These are phyloP conservation scores for Breynia disticha DNA, from an alignment of 441 rosid species.

Conservation along the genomic window DNA sequence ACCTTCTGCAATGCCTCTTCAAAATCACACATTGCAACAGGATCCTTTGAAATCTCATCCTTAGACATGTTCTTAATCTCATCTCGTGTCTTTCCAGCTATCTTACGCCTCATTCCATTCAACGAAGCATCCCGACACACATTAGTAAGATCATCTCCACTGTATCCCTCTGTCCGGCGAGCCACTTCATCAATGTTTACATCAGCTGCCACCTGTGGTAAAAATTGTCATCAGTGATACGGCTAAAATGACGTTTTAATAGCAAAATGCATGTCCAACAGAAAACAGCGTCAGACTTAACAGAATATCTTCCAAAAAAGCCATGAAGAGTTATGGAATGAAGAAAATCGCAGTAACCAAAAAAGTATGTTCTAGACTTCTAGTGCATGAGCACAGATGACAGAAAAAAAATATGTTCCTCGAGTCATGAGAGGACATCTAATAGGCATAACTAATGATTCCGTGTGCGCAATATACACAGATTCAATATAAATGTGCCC, in stretches of 20 bases:
- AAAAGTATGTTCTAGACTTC: too few species aligned
- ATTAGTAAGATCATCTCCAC: constrained; percentile 97
- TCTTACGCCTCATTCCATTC: constrained; percentile 98
- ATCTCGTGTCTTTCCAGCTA: constrained; percentile 95
- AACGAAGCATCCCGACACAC: constrained; percentile 96
- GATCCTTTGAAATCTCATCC: constrained; percentile 95
- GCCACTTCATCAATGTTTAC: constrained; percentile 92
- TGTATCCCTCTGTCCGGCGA: constrained; percentile 85
- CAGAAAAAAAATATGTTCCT: too few species aligned
- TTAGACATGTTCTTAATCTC: constrained; percentile 98
- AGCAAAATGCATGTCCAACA: background rate
- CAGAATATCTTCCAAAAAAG: too few species aligned
- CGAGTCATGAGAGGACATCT: too few species aligned
- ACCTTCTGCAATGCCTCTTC: constrained; percentile 93
- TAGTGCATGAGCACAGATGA: too few species aligned
- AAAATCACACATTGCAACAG: constrained; percentile 96
- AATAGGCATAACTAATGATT: too few species aligned
- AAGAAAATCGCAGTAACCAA: too few species aligned
- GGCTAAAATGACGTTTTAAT: background rate
- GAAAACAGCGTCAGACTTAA: background rate
- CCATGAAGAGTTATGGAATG: too few species aligned
- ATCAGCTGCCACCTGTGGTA: constrained; percentile 66
- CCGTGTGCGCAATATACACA: too few species aligned
- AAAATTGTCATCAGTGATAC: background rate
- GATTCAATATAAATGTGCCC: too few species aligned